Evolutionary conservation across 176 grass and related monocot genomes (phyloP).

Genomic region (Eleusine indica): DNA sequence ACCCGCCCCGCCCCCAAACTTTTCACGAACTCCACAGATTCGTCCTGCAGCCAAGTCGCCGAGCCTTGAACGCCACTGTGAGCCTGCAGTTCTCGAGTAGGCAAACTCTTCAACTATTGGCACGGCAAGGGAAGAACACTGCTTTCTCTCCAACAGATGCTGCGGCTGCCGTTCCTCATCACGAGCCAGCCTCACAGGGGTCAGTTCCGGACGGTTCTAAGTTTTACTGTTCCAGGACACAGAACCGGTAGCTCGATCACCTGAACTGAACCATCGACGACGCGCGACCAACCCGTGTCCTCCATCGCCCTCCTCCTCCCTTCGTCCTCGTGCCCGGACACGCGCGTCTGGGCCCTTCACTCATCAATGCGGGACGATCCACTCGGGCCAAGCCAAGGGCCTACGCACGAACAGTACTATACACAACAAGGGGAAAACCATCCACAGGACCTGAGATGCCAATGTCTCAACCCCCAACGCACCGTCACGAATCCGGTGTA

Average conservation of each 20-base stretch:
- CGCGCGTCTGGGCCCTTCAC: conserved; percentile 20
- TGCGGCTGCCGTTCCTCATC: neutral
- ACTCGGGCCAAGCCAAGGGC: neutral
- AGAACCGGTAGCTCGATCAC: neutral
- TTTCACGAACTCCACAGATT: neutral
- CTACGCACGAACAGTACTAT: neutral
- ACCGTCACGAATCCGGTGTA: neutral
- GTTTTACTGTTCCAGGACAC: neutral
- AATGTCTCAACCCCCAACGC: conserved; percentile 52
- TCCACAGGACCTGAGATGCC: conserved; percentile 25
- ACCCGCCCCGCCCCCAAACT: neutral
- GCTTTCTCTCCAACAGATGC: neutral
- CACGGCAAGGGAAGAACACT: neutral
- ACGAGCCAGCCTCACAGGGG: neutral
- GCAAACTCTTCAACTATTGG: neutral
- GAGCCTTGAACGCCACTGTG: neutral
- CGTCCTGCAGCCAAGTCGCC: conserved; percentile 12
- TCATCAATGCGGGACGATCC: conserved; percentile 1
- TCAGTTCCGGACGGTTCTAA: neutral
- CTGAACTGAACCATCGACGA: conserved; percentile 26
- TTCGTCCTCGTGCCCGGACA: neutral
- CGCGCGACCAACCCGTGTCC: conserved; percentile 37
- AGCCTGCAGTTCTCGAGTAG: neutral
- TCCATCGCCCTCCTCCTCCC: neutral
- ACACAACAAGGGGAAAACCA: neutral